Conservation (phyloP, 2,329 filamentous ascomycete genomes). For the Venturiaceae sp. region DNA sequence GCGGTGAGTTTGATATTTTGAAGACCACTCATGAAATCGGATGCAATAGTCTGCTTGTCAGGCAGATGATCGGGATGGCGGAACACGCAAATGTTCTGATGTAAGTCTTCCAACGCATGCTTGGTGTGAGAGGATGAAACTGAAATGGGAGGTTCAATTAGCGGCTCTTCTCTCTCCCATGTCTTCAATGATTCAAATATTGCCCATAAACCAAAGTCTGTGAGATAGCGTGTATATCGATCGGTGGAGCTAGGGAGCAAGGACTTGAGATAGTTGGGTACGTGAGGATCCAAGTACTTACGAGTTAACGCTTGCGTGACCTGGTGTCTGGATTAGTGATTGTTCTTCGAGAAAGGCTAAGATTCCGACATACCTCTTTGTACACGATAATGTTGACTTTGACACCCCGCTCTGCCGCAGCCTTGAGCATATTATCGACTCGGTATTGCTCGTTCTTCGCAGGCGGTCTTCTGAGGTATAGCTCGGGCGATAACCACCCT, state of each 20-base stretch:
- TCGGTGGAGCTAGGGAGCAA: conserved; percentile 31
- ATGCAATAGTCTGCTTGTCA: conserved; percentile 56
- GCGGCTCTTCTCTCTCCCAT: conserved; percentile 32
- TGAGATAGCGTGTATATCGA: conserved; percentile 28
- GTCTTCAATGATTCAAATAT: conserved; percentile 35
- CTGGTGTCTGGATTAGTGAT: background rate
- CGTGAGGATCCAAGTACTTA: conserved; percentile 43
- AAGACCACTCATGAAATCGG: conserved; percentile 42
- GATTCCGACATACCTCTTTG: conserved; percentile 50
- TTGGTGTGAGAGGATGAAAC: conserved; percentile 68
- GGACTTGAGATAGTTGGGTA: conserved; percentile 34
- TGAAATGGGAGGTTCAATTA: conserved; percentile 34
- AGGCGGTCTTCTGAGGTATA: conserved; percentile 77
- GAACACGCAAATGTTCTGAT: conserved; percentile 81
- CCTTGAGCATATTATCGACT: conserved; percentile 71
- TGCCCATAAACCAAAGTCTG: conserved; percentile 29
- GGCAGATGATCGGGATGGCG: conserved; percentile 82
- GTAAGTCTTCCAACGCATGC: conserved; percentile 62
- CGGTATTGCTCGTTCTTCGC: conserved; percentile 74
- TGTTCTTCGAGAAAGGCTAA: background rate
- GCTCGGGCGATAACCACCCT: conserved; percentile 78
- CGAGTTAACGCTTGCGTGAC: conserved; percentile 70
- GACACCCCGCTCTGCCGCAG: conserved; percentile 75
- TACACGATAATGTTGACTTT: conserved; percentile 82
- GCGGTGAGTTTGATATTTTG: conserved; percentile 46